Percentiles rank a stretch among this genome's conserved stretches.
Conservation (phyloP, 805 yeast species). For the Kluyveromyces dobzhanskii region DNA sequence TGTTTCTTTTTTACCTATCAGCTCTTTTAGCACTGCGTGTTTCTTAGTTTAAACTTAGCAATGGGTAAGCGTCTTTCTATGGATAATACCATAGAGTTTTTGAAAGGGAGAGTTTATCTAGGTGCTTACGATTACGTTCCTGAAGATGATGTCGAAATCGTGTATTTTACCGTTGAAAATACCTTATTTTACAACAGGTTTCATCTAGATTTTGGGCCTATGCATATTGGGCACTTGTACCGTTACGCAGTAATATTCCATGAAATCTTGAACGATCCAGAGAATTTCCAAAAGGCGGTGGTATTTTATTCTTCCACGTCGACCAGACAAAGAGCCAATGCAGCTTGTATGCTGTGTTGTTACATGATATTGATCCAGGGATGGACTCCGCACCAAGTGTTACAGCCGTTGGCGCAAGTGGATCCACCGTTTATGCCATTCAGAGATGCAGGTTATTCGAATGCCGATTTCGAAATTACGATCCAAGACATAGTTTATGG, state of each 20-base stretch:
- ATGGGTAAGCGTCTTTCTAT: constrained; percentile 28
- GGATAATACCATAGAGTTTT: constrained; percentile 30
- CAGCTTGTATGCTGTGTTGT: constrained; percentile 89
- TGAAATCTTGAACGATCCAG: constrained; percentile 78
- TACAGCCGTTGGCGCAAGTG: constrained; percentile 87
- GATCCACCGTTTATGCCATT: constrained; percentile 93
- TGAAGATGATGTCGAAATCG: constrained; percentile 61
- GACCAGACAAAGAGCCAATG: constrained; percentile 78
- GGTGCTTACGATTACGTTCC: constrained; percentile 85
- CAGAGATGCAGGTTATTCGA: constrained; percentile 95
- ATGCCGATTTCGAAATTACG: constrained; percentile 87
- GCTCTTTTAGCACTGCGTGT: too few relatives aligned
- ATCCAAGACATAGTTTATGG: constrained; percentile 95
- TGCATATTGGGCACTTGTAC: constrained; percentile 87
- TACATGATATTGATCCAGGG: constrained; percentile 92
- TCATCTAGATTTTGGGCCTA: constrained; percentile 93
- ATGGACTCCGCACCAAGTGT: constrained; percentile 97
- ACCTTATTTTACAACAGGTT: constrained; percentile 89
- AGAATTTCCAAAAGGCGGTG: constrained; percentile 79
- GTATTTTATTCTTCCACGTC: constrained; percentile 82
- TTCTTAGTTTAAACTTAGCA: neutral
- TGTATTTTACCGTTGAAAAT: constrained; percentile 87
- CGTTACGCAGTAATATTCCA: constrained; percentile 93
- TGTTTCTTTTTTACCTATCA: too few relatives aligned
- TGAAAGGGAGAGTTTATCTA: constrained; percentile 63